These are phyloP conservation scores for Trichopus zeylanicus DNA, from an alignment of 116 monocot species.

Conservation along the genomic window DNA sequence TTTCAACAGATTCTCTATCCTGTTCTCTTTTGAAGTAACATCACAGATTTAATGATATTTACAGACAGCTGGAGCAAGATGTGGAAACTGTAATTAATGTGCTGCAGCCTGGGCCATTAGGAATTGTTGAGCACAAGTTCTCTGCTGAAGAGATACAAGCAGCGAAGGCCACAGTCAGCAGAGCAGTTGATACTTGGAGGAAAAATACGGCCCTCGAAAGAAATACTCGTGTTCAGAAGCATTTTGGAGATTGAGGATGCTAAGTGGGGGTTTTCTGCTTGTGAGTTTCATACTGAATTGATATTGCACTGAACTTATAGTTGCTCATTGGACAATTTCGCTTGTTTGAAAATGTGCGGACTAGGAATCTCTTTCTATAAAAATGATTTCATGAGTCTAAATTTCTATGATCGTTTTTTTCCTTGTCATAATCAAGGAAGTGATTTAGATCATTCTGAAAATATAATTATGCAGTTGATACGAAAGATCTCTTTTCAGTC, in stretches of 20 bases:
- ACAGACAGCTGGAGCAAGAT: conserved; percentile 73
- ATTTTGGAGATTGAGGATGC: neutral
- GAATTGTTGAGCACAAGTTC: conserved; percentile 87
- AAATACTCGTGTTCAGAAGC: neutral
- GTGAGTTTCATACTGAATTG: neutral
- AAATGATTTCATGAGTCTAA: too few species aligned
- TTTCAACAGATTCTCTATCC: too few species aligned
- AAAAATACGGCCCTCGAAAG: conserved; percentile 29
- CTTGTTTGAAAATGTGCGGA: too few species aligned
- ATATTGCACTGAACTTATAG: too few species aligned
- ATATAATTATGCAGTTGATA: too few species aligned
- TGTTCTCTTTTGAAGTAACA: neutral
- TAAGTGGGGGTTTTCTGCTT: neutral
- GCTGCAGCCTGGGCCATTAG: conserved; percentile 72
- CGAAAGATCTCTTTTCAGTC: too few species aligned
- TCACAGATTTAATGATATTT: neutral
- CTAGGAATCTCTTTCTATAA: too few species aligned
- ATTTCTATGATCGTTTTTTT: too few species aligned
- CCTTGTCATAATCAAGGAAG: too few species aligned
- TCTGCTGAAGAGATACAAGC: conserved; percentile 47
- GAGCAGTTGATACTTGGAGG: conserved; percentile 56
- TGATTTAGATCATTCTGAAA: too few species aligned
- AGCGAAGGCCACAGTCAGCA: conserved; percentile 42
- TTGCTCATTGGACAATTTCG: too few species aligned
- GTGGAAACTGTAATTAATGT: conserved; percentile 76